Evolutionary conservation across 1,284 basidiomycete genomes (phyloP).

Genomic region (Fomitiporia mediterranea): DNA sequence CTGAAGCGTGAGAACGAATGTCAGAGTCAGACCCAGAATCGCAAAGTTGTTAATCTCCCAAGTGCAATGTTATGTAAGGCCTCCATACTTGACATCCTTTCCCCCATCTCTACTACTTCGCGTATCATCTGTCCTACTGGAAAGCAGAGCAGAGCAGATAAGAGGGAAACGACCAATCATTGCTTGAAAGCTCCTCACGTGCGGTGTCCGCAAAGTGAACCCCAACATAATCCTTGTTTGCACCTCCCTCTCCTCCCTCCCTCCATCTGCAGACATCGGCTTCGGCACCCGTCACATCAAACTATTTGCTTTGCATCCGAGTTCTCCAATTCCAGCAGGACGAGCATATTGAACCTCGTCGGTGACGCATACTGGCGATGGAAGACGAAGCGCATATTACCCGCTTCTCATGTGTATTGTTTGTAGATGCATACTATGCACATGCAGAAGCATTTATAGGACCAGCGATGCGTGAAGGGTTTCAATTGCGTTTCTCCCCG

Average conservation of each 20-base stretch:
- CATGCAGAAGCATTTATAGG: constrained; percentile 5
- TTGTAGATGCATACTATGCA: too few species aligned
- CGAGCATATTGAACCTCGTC: not conserved
- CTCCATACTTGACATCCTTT: not conserved
- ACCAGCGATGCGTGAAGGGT: not conserved
- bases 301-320: not conserved
- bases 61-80: not conserved
- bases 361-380: not conserved
- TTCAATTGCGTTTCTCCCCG: not conserved
- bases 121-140: not conserved
- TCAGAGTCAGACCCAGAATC: too few species aligned
- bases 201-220: not conserved
- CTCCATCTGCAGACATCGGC: too few species aligned
- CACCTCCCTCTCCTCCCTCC: too few species aligned
- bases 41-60: not conserved
- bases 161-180: not conserved
- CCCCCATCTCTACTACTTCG: not conserved
- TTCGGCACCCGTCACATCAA: too few species aligned
- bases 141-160: too few species aligned
- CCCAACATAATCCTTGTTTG: not conserved
- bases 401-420: too few species aligned
- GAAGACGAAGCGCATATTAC: too few species aligned
- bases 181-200: not conserved
- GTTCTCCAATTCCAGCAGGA: not conserved
- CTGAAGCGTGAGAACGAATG: too few species aligned